These are phyloP conservation scores for Epichloe aotearoae DNA, from an alignment of 2,329 filamentous ascomycete genomes.

Conservation along the genomic window DNA sequence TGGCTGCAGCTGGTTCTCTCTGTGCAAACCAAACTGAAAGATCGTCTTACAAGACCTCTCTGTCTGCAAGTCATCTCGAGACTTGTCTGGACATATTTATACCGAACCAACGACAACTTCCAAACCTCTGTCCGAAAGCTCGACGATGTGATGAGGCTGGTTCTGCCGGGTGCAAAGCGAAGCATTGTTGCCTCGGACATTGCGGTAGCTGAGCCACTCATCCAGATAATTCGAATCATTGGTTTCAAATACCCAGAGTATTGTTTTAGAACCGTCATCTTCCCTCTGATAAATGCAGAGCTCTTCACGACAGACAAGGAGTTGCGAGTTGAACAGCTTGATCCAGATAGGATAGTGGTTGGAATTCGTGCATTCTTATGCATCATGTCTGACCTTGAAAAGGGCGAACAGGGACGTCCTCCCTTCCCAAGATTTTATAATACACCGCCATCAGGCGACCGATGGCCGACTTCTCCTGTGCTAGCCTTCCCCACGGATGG, in stretches of 20 bases:
- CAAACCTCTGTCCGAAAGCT: slow-evolving; percentile 62
- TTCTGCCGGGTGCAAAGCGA: slow-evolving; percentile 68
- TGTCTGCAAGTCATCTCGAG: slow-evolving; percentile 84
- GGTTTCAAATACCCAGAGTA: slow-evolving; percentile 89
- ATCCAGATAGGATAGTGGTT: slow-evolving; percentile 94
- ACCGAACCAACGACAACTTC: slow-evolving; percentile 61
- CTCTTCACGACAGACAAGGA: slow-evolving; percentile 67
- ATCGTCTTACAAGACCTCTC: slow-evolving; percentile 62
- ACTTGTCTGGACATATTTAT: slow-evolving; percentile 88
- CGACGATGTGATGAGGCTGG: slow-evolving; percentile 76
- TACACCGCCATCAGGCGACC: slow-evolving; percentile 26
- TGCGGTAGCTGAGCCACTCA: slow-evolving; percentile 74
- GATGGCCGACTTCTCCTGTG: slow-evolving; percentile 35
- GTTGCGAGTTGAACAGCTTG: slow-evolving; percentile 77
- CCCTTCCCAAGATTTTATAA: slow-evolving; percentile 67
- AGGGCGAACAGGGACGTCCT: slow-evolving; percentile 60
- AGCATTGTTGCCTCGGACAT: slow-evolving; percentile 73
- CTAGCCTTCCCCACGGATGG: slow-evolving; percentile 24
- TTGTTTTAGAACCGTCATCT: slow-evolving; percentile 87
- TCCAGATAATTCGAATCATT: slow-evolving; percentile 88
- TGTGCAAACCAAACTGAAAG: slow-evolving; percentile 71
- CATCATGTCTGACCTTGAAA: slow-evolving; percentile 87
- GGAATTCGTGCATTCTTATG: slow-evolving; percentile 88
- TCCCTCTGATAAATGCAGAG: slow-evolving; percentile 86
- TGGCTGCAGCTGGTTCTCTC: slow-evolving; percentile 75